Percentiles rank a stretch among this genome's conserved stretches.
Evolutionary conservation across 2,329 filamentous ascomycete species (phyloP).

Genomic region (Phyllachora maydis): DNA sequence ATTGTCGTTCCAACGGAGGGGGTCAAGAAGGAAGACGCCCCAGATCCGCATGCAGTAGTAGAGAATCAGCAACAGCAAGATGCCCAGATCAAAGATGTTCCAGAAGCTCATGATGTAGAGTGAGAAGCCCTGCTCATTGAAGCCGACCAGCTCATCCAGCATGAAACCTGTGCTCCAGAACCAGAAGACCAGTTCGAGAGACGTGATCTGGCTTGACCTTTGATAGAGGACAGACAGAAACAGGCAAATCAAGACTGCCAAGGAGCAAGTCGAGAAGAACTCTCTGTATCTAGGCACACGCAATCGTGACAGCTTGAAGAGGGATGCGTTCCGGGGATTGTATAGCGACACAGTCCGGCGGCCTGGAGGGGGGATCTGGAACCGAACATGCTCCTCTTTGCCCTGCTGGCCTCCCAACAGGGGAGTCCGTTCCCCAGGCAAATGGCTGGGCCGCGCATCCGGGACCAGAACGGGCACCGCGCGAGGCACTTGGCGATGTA

Average conservation of each 20-base stretch:
- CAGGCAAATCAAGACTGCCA: slow-evolving; percentile 64
- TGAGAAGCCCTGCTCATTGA: slow-evolving; percentile 91
- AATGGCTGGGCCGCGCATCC: slow-evolving; percentile 10
- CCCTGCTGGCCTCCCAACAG: slow-evolving; percentile 20
- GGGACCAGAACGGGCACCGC: no score
- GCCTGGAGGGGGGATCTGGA: slow-evolving; percentile 12
- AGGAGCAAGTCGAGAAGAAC: slow-evolving; percentile 71
- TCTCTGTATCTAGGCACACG: slow-evolving; percentile 84
- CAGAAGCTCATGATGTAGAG: slow-evolving; percentile 96
- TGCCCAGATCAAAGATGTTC: slow-evolving; percentile 89
- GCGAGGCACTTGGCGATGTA: slow-evolving; percentile 62
- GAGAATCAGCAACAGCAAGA: slow-evolving; percentile 62
- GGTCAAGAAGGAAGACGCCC: slow-evolving; percentile 63
- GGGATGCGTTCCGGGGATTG: slow-evolving; percentile 72
- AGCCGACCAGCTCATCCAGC: slow-evolving; percentile 88
- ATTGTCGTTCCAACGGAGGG: slow-evolving; percentile 55
- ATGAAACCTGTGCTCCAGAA: slow-evolving; percentile 96
- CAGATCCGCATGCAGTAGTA: slow-evolving; percentile 86
- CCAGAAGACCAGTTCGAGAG: slow-evolving; percentile 80
- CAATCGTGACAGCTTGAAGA: slow-evolving; percentile 78
- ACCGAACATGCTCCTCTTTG: slow-evolving; percentile 10
- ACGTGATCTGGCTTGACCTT: slow-evolving; percentile 62
- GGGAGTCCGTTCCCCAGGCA: slow-evolving; percentile 23
- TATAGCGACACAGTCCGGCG: slow-evolving; percentile 71
- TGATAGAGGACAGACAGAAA: slow-evolving; percentile 67